Conservation (phyloP, 148 eudicot genomes). For the Camellia lanceoleosa region DNA sequence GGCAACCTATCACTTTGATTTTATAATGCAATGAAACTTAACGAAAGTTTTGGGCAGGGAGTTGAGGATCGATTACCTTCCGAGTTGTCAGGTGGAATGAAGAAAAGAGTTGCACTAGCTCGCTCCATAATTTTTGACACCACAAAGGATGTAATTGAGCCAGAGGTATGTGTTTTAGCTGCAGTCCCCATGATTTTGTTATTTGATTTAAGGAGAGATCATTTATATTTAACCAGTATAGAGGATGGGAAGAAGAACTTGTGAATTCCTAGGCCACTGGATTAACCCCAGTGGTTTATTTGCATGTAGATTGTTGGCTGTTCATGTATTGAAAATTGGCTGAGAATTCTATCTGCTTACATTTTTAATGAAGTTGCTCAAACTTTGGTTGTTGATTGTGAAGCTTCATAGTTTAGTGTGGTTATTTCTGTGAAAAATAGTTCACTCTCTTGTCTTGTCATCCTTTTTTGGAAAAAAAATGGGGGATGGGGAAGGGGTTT, state of each 20-base stretch:
- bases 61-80: constrained; percentile 89
- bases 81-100: constrained; percentile 97
- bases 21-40: not conserved
- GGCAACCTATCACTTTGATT: not conserved
- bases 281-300: too few relatives aligned
- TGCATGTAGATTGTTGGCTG: not conserved
- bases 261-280: too few relatives aligned
- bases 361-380: not conserved
- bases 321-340: not conserved
- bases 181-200: not conserved
- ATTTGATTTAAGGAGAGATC: not conserved
- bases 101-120: constrained; percentile 90
- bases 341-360: not conserved
- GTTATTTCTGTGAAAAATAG: not conserved
- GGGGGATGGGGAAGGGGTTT: not conserved
- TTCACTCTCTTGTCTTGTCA: not conserved
- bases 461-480: too few relatives aligned
- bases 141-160: constrained; percentile 68
- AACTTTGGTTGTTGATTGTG: not conserved
- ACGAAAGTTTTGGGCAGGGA: constrained; percentile 43
- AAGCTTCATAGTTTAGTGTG: not conserved
- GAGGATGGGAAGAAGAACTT: too few relatives aligned
- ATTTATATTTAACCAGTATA: not conserved
- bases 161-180: constrained; percentile 57
- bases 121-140: constrained; percentile 84